Percentiles rank a stretch among this genome's conserved stretches.
phyloP scores from a whole-genome alignment of 805 yeast species.

The Yamadazyma laniorum region DNA sequence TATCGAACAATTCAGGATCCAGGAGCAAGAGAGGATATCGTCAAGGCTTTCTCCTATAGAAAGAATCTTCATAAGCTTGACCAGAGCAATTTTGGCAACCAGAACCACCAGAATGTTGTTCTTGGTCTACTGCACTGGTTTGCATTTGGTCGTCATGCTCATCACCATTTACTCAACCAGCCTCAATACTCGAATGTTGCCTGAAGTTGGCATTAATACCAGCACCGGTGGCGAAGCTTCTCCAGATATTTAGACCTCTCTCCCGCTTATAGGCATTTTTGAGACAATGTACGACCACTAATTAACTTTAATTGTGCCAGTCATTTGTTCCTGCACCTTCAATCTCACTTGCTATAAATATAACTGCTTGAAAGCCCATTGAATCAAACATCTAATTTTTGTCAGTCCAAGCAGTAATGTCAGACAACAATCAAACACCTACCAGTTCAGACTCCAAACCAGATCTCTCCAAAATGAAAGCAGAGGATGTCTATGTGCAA shows the following conservation, averaged over 20 bases:
- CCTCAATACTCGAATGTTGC: slow-evolving; percentile 42
- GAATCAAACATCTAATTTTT: no score
- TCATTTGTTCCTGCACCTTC: background rate
- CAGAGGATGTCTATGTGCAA: slow-evolving; percentile 20
- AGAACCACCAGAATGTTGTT: slow-evolving; percentile 70
- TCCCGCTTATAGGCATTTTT: no score
- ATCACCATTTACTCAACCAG: slow-evolving; percentile 56
- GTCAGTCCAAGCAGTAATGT: no score
- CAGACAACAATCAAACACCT: background rate
- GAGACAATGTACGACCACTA: no score
- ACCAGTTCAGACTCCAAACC: no score
- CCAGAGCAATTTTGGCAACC: slow-evolving; percentile 74
- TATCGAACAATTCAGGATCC: slow-evolving; percentile 73
- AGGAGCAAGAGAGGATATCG: slow-evolving; percentile 72
- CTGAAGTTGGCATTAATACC: slow-evolving; percentile 42
- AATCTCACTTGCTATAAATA: background rate
- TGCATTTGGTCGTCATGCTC: slow-evolving; percentile 72
- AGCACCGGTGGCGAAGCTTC: slow-evolving; percentile 38
- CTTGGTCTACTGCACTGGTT: slow-evolving; percentile 66
- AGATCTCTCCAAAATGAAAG: no score
- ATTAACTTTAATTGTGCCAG: no score
- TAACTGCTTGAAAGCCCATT: no score
- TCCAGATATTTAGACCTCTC: background rate
- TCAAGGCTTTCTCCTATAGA: slow-evolving; percentile 76
- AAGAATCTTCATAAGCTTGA: slow-evolving; percentile 67